Base-by-base conservation (phyloP, 2,329 filamentous ascomycete genomes). In the Coleophoma crateriformis region DNA sequence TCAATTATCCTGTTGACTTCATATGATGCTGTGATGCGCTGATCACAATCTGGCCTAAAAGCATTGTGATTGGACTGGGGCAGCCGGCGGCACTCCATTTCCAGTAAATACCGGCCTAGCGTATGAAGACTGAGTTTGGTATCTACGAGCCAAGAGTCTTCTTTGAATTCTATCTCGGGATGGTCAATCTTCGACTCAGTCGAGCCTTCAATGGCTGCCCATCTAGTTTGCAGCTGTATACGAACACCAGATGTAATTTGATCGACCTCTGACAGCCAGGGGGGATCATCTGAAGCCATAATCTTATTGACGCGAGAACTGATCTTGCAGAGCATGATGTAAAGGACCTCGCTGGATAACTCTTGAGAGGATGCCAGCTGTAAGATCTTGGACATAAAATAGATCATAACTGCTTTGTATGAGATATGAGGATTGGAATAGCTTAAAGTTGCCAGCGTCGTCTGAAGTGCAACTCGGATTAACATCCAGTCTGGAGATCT, bases 401-500 rank as follows among this genome's bases (percentile, higher is more conserved):
- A 73, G 0, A 71, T 38, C 70, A 80, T 76, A 54, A 75, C 73
- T 0, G 57, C 50, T 49, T 82, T 82, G 62, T 79, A 82, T 0
- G 62, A 46, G 19, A 14, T 32, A 14, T 46, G 33, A 22, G 19
- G 27, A 3, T 51, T 1, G 33, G 5, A 14, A 19, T 20, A 7
- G 41, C 20, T 7, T 33, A 2, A 35, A n/a, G 7, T n/a, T 11
- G 20, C 13, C 32, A 50, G 39, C 20, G 41, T 44, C 12, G 46
- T 47, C 45, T 81, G 77, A 3, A 80, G 50, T 0, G 67, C 58
- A 0, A 79, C 75, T 0, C 79, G 74, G 2, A 82, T 48, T 0
- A 81, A 63, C 1, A 82, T 64, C 78, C 79, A 84, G 1, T 76
- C 47, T 0, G 78, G 65, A 13, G 77, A 80, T 44, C 73, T 61